Conservation (phyloP, 2,329 filamentous ascomycete species). For the Sporothrix sp. region DNA sequence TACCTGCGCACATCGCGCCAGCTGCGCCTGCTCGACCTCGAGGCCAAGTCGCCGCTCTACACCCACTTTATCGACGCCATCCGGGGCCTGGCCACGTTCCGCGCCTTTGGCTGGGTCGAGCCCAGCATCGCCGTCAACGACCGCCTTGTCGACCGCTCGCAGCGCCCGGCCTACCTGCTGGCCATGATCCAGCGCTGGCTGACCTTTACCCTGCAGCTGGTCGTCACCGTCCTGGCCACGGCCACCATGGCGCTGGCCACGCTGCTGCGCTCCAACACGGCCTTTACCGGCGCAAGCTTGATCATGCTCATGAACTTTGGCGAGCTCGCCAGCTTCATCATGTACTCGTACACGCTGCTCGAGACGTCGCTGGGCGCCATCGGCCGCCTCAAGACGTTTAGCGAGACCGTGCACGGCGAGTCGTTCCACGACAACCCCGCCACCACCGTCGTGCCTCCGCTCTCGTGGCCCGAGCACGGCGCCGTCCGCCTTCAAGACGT, state of each 20-base stretch:
- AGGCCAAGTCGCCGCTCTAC: slow-evolving; percentile 50
- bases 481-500: slow-evolving; percentile 20
- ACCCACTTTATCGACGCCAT: slow-evolving; percentile 46
- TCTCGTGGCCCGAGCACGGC: slow-evolving; percentile 21
- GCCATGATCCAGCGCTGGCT: slow-evolving; percentile 51
- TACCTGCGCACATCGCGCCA: slow-evolving; percentile 53
- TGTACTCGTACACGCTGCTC: slow-evolving; percentile 26
- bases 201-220: slow-evolving; percentile 37
- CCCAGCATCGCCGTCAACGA: slow-evolving; percentile 35
- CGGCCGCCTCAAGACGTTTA: slow-evolving; percentile 25
- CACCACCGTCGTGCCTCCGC: slow-evolving; percentile 15
- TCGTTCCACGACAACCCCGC: slow-evolving; percentile 21
- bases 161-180: slow-evolving; percentile 48
- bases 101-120: slow-evolving; percentile 47
- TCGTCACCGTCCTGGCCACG: slow-evolving; percentile 39
- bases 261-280: slow-evolving; percentile 27
- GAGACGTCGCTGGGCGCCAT: slow-evolving; percentile 30
- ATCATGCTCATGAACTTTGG: slow-evolving; percentile 31
- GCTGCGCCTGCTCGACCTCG: slow-evolving; percentile 50
- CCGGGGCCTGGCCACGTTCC: slow-evolving; percentile 44
- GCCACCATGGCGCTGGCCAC: slow-evolving; percentile 41
- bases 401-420: slow-evolving; percentile 21
- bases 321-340: slow-evolving; percentile 22
- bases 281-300: slow-evolving; percentile 31
- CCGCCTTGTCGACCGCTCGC: slow-evolving; percentile 41